Evolutionary conservation across 192 early-diverging fungal species (phyloP), one percentile per base, ranked within the genome.

Genomic region (Geranomyces variabilis): DNA sequence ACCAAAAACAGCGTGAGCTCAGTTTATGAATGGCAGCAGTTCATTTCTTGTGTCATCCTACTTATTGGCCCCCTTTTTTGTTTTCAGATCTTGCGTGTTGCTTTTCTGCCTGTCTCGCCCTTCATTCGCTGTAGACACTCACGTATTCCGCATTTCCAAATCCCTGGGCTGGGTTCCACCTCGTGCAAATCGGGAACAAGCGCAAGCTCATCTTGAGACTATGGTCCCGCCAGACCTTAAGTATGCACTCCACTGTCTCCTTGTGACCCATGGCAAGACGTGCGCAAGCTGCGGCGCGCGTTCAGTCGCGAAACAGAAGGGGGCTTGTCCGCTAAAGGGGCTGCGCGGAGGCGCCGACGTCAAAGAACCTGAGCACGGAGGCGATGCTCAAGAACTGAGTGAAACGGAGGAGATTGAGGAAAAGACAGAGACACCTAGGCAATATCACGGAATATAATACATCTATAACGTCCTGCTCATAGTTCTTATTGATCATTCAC

Each of bases 61-160:
- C 51, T 53, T 3, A 53, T 15, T 3, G 51, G 3, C 17, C 3
- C 51, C 51, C 10, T 47, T 13, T 13, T 4, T 26, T 53, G 17
- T 7, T 26, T 24, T 19, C 31, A 60, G 58, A 29, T 41, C 31
- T 29, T 64, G 63, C 63, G 63, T 64, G n/a, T 21, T 64, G 2
- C 63, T 64, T 2, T 64, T 64, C 63, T 64, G 63, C 29, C 44
- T 64, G 1, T n/a, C 19, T 4, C 34, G 63, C 10, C n/a, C 30
- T 1, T 64, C 63, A 2, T 64, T 64, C 41, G 63, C 63, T 2
- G 63, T 64, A 1, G 63, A 64, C 30, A 64, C 63, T 15, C 63
- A 64, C 21, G 63, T 64, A 14, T 64, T 45, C 63, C 31, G 63
- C 4, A 64, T 64, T 29, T 14, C 63, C 14, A 36, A 45, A 21